Evolutionary conservation across 208 protist genomes (phyloP).

Genomic region (Leishmania mexicana): DNA sequence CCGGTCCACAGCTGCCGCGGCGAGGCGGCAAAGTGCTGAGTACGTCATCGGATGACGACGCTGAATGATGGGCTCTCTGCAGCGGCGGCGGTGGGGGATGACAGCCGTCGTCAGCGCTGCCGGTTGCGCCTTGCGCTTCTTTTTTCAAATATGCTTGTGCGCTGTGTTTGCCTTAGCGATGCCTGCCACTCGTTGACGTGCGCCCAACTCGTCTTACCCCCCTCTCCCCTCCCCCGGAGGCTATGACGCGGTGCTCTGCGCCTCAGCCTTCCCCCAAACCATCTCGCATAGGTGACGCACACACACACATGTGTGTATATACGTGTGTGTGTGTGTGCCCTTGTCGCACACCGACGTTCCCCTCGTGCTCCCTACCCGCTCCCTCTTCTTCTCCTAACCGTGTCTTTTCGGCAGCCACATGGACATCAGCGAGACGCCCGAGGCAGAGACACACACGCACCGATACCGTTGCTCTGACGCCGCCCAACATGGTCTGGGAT

Average conservation of each 20-base stretch:
- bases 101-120: not conserved
- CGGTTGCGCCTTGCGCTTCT: not conserved
- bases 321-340: not conserved
- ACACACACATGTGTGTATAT: not conserved
- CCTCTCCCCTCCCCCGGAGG: not conserved
- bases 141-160: not conserved
- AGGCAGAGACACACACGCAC: not conserved
- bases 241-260: not conserved
- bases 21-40: constrained; percentile 42
- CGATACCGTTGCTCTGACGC: not conserved
- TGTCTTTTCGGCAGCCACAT: not conserved
- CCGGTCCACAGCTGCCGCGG: constrained; percentile 10
- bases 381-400: not conserved
- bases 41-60: constrained; percentile 52
- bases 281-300: not conserved
- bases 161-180: not conserved
- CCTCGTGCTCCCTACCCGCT: not conserved
- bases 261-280: not conserved
- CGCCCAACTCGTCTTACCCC: not conserved
- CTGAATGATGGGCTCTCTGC: not conserved
- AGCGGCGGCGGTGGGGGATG: not conserved
- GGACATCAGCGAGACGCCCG: not conserved
- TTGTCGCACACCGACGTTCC: not conserved
- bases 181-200: not conserved
- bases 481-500: constrained; percentile 49